phyloP scores from a whole-genome alignment of 345 rosid genomes.

The Mangifera indica region DNA sequence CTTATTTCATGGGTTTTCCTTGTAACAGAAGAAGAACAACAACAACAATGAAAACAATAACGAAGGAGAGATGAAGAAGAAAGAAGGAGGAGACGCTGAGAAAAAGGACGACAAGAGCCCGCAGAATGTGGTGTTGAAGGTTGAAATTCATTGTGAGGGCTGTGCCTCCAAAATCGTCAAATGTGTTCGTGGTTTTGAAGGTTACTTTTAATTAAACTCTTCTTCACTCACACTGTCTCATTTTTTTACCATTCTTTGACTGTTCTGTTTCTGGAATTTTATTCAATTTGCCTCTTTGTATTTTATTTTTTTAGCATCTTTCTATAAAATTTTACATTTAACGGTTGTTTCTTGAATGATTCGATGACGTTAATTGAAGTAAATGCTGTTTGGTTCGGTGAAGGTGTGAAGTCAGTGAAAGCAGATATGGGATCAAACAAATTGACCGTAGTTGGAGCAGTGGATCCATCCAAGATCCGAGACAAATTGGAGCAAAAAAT shows the following conservation, averaged over 20 bases:
- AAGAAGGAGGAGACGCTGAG: constrained; percentile 18
- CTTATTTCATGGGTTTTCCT: neutral
- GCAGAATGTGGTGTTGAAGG: constrained; percentile 51
- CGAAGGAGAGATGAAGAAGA: constrained; percentile 31
- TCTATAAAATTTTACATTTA: no score
- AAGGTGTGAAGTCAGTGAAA: constrained; percentile 59
- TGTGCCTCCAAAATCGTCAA: constrained; percentile 57
- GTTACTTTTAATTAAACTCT: constrained; percentile 25
- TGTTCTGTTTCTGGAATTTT: no score
- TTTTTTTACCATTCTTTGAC: neutral
- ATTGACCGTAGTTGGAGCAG: constrained; percentile 61
- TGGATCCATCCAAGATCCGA: constrained; percentile 53
- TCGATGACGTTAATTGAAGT: neutral
- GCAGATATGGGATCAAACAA: constrained; percentile 50
- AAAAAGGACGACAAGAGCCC: constrained; percentile 31
- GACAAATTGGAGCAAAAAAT: constrained; percentile 47
- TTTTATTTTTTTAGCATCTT: no score
- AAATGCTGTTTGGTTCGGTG: neutral
- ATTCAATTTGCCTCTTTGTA: no score
- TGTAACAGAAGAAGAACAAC: constrained; percentile 21
- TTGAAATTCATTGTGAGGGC: constrained; percentile 84
- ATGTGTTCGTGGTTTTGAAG: constrained; percentile 45
- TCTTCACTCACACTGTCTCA: no score
- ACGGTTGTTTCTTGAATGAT: no score
- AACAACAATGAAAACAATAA: constrained; percentile 3